Evolutionary conservation across 2,329 filamentous ascomycete species (phyloP).

Genomic region (Tolypocladium paradoxum): DNA sequence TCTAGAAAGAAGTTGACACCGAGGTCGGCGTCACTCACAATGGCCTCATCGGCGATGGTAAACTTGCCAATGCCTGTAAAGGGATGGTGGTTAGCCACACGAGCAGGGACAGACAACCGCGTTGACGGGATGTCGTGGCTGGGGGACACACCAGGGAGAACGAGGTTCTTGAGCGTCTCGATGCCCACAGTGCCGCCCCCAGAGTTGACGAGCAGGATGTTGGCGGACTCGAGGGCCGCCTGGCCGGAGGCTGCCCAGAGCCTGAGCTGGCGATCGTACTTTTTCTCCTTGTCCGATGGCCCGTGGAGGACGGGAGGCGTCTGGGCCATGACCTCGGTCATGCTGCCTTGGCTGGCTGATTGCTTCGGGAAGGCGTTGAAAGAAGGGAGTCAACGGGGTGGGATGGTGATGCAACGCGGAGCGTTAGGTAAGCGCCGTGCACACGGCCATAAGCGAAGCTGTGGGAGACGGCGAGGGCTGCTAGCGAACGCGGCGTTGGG

Average conservation of each 20-base stretch:
- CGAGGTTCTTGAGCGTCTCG: constrained; percentile 93
- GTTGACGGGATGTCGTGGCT: not conserved
- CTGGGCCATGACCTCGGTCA: constrained; percentile 19
- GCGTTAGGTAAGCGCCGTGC: not conserved
- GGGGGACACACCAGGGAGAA: constrained; percentile 58
- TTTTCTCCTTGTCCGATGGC: constrained; percentile 55
- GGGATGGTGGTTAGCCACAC: not conserved
- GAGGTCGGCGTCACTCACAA: constrained; percentile 71
- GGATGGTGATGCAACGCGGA: not conserved
- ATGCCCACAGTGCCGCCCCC: constrained; percentile 79
- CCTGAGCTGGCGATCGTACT: constrained; percentile 90
- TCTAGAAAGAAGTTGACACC: constrained; percentile 97
- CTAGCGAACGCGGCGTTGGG: not conserved
- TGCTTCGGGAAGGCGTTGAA: not conserved
- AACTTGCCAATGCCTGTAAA: constrained; percentile 69
- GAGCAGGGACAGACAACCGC: constrained; percentile 25
- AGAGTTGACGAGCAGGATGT: constrained; percentile 84
- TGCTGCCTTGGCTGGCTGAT: constrained; percentile 3
- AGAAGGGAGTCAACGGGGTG: not conserved
- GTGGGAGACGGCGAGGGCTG: not conserved
- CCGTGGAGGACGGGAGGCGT: constrained; percentile 29
- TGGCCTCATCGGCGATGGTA: constrained; percentile 73
- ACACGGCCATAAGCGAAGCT: not conserved
- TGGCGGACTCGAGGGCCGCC: constrained; percentile 77
- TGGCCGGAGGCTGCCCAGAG: constrained; percentile 93